Evolutionary conservation across 1,284 basidiomycete genomes (phyloP).

Genomic region (Wolfiporia cocos): DNA sequence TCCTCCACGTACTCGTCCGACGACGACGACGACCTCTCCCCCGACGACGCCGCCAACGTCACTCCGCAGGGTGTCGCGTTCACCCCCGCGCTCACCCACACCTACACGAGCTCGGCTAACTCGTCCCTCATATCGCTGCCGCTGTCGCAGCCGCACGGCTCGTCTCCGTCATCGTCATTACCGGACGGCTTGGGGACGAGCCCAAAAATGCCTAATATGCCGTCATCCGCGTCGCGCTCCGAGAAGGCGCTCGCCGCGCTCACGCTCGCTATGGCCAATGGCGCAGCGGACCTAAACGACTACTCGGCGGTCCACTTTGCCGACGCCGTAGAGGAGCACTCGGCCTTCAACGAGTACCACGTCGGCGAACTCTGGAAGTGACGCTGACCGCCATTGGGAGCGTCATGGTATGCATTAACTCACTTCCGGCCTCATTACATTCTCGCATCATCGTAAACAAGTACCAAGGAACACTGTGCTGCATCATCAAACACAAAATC

Average conservation of each 20-base stretch:
- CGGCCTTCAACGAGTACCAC: slow-evolving; percentile 37
- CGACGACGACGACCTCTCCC: slow-evolving; percentile 16
- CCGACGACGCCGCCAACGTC: slow-evolving; percentile 12
- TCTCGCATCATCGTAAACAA: background rate
- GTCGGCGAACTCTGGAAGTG: slow-evolving; percentile 60
- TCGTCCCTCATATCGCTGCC: slow-evolving; percentile 28
- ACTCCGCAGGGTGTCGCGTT: slow-evolving; percentile 10
- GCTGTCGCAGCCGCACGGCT: slow-evolving; percentile 14
- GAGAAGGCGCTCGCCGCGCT: slow-evolving; percentile 62
- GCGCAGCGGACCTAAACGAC: slow-evolving; percentile 61
- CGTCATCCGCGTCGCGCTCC: slow-evolving; percentile 30
- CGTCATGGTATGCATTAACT: no score
- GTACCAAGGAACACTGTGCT: slow-evolving; percentile 2
- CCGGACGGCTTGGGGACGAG: slow-evolving; percentile 7
- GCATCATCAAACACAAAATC: slow-evolving; percentile 9
- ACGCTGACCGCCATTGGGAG: slow-evolving; percentile 1
- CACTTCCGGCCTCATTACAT: background rate
- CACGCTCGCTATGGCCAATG: slow-evolving; percentile 58
- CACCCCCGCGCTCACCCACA: slow-evolving; percentile 24
- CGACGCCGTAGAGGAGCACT: slow-evolving; percentile 29
- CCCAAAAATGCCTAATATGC: slow-evolving; percentile 5
- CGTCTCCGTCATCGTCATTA: slow-evolving; percentile 1
- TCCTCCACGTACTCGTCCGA: slow-evolving; percentile 25
- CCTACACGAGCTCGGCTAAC: slow-evolving; percentile 23
- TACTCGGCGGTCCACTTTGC: slow-evolving; percentile 47